phyloP scores from a whole-genome alignment of 176 grass and related monocot genomes.

The Chrysopogon serrulatus region DNA sequence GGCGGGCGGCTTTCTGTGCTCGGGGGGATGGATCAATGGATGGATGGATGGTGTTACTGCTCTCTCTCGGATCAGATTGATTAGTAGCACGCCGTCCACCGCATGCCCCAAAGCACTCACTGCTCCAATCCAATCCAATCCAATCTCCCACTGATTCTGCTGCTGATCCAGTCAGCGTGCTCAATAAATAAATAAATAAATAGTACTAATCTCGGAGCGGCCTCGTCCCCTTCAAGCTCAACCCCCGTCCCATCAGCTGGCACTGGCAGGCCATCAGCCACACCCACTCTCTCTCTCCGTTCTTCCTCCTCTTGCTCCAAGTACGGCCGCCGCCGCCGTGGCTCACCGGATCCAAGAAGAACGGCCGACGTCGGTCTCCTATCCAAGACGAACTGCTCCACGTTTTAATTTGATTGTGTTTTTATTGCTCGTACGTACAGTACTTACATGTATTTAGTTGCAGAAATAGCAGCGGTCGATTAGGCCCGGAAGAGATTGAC shows the following conservation, averaged over 20 bases:
- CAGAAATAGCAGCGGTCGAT: not conserved
- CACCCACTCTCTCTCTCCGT: not conserved
- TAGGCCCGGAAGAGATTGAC: conserved; percentile 23
- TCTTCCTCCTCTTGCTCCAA: not conserved
- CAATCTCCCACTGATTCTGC: not conserved
- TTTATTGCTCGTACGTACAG: not conserved
- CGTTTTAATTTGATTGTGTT: not conserved
- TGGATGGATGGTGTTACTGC: not conserved
- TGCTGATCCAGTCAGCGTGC: not conserved
- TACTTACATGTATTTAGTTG: not conserved
- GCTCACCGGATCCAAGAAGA: conserved; percentile 13
- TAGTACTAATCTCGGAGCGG: too few species aligned
- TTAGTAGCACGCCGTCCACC: not conserved
- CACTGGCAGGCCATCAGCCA: not conserved
- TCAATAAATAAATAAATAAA: conserved; percentile 21
- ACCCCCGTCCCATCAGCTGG: not conserved
- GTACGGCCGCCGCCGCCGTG: conserved; percentile 2
- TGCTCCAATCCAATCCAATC: not conserved
- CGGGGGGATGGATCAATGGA: not conserved
- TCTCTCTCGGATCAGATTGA: not conserved
- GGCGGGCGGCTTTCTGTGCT: not conserved
- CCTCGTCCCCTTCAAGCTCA: not conserved
- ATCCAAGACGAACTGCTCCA: not conserved
- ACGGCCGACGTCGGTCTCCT: not conserved
- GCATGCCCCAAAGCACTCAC: not conserved